A percentile compares a stretch with the other conserved stretches of the same genome.
These are phyloP conservation scores for Ceratocystis cacaofunesta DNA, from an alignment of 2,329 filamentous ascomycete genomes.

Conservation along the genomic window DNA sequence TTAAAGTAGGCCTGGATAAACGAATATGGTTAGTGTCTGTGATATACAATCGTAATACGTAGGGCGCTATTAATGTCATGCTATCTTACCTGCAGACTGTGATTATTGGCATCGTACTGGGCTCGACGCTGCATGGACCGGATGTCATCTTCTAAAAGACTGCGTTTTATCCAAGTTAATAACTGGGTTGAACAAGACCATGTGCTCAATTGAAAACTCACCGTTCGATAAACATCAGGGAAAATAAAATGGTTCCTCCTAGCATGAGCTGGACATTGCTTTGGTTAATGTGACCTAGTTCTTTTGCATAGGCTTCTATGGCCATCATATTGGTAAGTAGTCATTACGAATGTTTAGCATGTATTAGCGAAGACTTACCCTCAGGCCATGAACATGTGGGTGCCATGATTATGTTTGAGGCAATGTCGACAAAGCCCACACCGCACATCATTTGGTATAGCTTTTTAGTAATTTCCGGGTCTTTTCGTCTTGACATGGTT, in stretches of 20 bases:
- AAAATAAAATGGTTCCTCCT: background rate
- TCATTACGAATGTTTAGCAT: background rate
- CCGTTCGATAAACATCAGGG: background rate
- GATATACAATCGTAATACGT: background rate
- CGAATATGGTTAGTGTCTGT: background rate
- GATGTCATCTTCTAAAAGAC: background rate
- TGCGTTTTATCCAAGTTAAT: background rate
- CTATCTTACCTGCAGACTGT: background rate
- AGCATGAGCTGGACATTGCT: background rate
- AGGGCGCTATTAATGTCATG: background rate
- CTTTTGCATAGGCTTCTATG: background rate
- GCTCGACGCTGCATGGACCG: background rate
- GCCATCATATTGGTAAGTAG: background rate
- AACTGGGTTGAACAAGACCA: no score
- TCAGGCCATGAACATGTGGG: background rate
- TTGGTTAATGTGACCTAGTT: background rate
- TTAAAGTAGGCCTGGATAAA: background rate
- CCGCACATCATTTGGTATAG: conserved; percentile 42
- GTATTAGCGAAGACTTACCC: background rate
- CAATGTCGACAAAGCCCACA: conserved; percentile 52
- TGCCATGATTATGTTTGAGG: background rate
- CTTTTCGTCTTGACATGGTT: conserved; percentile 47
- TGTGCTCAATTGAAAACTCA: background rate
- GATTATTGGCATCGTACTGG: background rate
- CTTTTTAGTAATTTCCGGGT: conserved; percentile 48